Percentiles rank a stretch among this genome's conserved stretches.
These are phyloP conservation scores for Amanita pallidorosea DNA, from an alignment of 768 basidiomycete genomes.

Conservation along the genomic window DNA sequence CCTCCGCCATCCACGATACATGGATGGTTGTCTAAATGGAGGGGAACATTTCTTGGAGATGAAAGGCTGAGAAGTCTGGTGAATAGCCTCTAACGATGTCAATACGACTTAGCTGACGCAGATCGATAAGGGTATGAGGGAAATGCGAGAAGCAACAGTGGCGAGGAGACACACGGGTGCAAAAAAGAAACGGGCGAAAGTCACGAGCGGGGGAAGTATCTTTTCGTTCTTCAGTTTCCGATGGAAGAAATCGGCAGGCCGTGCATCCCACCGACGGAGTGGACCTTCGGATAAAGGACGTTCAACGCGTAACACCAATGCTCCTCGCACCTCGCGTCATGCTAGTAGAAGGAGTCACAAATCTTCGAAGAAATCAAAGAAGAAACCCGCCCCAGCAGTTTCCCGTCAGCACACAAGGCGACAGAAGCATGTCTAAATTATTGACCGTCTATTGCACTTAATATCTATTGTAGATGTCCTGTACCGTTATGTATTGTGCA, in stretches of 20 bases:
- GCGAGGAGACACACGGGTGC: conserved; percentile 14
- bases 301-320: not conserved
- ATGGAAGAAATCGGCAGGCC: conserved; percentile 10
- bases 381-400: not conserved
- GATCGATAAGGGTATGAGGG: conserved; percentile 44
- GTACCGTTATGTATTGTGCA: not conserved
- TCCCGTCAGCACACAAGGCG: not conserved
- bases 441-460: not conserved
- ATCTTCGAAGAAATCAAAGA: not conserved
- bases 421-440: not conserved
- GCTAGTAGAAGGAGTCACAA: not conserved
- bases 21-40: conserved; percentile 73
- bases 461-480: not conserved
- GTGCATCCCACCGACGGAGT: conserved; percentile 1
- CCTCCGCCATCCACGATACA: conserved; percentile 53
- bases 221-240: conserved; percentile 13
- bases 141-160: conserved; percentile 48
- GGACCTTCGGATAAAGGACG: not conserved
- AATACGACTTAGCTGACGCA: not conserved
- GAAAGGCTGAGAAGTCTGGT: conserved; percentile 45
- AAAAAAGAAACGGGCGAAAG: conserved; percentile 11
- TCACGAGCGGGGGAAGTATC: conserved; percentile 10
- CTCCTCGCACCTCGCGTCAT: not conserved
- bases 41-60: conserved; percentile 58
- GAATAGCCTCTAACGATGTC: not conserved